Evolutionary conservation across 331 rosid species (phyloP), one percentile per base, ranked within the genome.

Genomic region (Ulmus americana): DNA sequence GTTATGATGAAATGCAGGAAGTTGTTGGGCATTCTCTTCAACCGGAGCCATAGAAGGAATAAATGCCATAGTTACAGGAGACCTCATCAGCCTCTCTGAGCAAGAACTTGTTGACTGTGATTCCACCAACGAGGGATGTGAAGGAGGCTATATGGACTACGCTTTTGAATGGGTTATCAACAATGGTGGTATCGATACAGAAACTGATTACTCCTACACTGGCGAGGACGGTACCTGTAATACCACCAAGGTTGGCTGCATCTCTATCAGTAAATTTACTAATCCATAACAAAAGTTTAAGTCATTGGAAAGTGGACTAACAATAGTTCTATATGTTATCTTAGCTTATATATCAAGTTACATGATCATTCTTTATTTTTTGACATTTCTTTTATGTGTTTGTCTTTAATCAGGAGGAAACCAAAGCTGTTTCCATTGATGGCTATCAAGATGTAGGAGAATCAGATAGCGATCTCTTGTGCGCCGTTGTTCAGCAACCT

Each of bases 21-120:
- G 96, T 83, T 90, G 96, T 45, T 90, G 96, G 96, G 74, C 96
- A 69, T 90, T 90, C 72, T 90, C 96, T 9, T 41, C 86, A 28
- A 83, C 91, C 0, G 96, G 95, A 52, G 87, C 91, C 54, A 73
- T 86, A 0, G 96, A 90, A 76, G 95, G 96, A 77, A 71, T 84
- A 65, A 90, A 86, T 42, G 91, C 89, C 48, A 70, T 90, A 46
- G 83, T 62, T 10, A 79, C 87, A 0, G 85, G 86, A 11, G 81
- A 77, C 55, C 96, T 86, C 48, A 66, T 83, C 11, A 84, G 85
- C 62, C 86, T 90, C 52, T 90, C 95, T 0, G 96, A 90, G 14
- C 95, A 86, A 74, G 91, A 86, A 61, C 90, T 90, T 45, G 74
- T 86, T 54, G 90, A 90, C 64, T 86, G 95, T 72, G 96, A 84